A percentile compares a stretch with the other conserved stretches of the same genome.
phyloP scores from a whole-genome alignment of 805 yeast genomes.

The Isabelozyma gotoi region DNA sequence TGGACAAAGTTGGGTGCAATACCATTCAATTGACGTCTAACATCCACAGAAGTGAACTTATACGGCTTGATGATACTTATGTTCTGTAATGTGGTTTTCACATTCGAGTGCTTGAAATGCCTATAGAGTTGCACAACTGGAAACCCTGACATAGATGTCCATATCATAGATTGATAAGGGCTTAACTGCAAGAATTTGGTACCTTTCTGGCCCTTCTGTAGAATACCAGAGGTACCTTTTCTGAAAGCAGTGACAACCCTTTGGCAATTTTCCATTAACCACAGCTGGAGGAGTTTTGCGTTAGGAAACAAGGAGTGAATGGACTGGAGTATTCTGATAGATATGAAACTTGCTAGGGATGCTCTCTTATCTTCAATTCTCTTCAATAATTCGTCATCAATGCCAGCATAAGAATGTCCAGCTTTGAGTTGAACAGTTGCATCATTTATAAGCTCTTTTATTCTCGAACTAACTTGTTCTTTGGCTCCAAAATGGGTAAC shows the following conservation, averaged over 20 bases:
- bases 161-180: slow-evolving; percentile 35
- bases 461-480: slow-evolving; percentile 25
- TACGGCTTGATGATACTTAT: slow-evolving; percentile 15
- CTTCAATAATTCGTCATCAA: not conserved
- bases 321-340: slow-evolving; percentile 21
- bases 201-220: not conserved
- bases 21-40: slow-evolving; percentile 31
- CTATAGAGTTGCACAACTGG: slow-evolving; percentile 41
- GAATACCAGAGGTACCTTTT: slow-evolving; percentile 8
- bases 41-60: slow-evolving; percentile 22
- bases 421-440: slow-evolving; percentile 1
- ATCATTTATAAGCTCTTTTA: slow-evolving; percentile 18
- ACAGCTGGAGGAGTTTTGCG: slow-evolving; percentile 32
- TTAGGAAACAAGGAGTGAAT: slow-evolving; percentile 30
- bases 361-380: slow-evolving; percentile 3
- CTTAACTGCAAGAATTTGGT: slow-evolving; percentile 19
- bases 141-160: slow-evolving; percentile 42
- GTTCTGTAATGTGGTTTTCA: slow-evolving; percentile 22
- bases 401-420: not conserved
- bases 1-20: slow-evolving; percentile 46
- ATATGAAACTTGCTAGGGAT: slow-evolving; percentile 14
- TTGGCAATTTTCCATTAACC: slow-evolving; percentile 31
- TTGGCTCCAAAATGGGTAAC: slow-evolving; percentile 39
- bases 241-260: slow-evolving; percentile 29
- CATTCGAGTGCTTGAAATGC: slow-evolving; percentile 7